phyloP scores from a whole-genome alignment of 345 rosid genomes.

The Balakata baccata region DNA sequence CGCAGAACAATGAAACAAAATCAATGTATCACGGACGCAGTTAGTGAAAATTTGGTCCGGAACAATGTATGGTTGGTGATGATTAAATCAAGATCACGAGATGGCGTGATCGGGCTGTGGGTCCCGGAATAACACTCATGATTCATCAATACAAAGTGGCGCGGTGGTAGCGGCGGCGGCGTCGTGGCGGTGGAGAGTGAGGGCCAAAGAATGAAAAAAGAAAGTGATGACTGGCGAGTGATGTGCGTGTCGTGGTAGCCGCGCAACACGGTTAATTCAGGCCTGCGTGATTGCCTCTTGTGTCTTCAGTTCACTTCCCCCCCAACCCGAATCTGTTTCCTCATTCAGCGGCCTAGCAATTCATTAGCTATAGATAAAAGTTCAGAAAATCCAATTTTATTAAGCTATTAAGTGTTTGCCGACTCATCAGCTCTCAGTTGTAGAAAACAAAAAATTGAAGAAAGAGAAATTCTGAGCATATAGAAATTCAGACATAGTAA shows the following conservation, averaged over 20 bases:
- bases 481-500: not conserved
- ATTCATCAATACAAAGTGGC: too few relatives aligned
- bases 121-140: too few relatives aligned
- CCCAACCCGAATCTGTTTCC: conserved; percentile 12
- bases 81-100: too few relatives aligned
- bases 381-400: not conserved
- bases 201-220: not conserved
- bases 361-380: too few relatives aligned
- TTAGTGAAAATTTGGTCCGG: not conserved
- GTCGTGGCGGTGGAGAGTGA: not conserved
- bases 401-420: not conserved
- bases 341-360: conserved; percentile 14
- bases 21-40: not conserved
- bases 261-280: conserved; percentile 25
- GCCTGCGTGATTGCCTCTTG: conserved; percentile 12
- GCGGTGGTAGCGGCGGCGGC: too few relatives aligned
- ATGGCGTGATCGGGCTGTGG: too few relatives aligned
- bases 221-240: conserved; percentile 13
- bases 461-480: not conserved
- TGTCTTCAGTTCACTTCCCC: not conserved
- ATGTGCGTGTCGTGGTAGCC: not conserved
- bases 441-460: not conserved
- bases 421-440: not conserved
- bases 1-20: too few relatives aligned
- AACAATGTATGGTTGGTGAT: too few relatives aligned